Conservation (phyloP, 495 filamentous ascomycete species). For the Neurospora sp. region DNA sequence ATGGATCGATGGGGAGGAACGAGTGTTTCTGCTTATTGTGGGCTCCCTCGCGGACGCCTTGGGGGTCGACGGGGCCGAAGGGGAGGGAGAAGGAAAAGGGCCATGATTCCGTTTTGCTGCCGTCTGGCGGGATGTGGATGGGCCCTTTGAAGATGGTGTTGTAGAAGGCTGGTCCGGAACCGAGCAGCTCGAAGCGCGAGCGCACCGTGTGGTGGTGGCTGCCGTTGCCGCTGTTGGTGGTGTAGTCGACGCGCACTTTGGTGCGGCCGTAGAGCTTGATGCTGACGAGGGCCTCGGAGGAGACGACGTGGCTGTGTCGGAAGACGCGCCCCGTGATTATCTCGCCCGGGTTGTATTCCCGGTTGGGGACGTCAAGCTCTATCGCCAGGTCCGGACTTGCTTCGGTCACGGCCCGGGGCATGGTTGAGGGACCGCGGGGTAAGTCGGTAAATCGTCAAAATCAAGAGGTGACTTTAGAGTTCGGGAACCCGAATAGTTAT, state of each 20-base stretch:
- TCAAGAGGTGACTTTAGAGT: neutral
- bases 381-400: neutral
- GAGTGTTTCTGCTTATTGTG: neutral
- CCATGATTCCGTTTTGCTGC: neutral
- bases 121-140: neutral
- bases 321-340: neutral
- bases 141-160: neutral
- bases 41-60: neutral
- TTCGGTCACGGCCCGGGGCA: neutral
- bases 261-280: neutral
- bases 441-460: neutral
- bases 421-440: neutral
- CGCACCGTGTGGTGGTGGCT: neutral
- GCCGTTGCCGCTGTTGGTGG: neutral
- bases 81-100: neutral
- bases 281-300: neutral
- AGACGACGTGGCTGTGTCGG: neutral
- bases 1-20: neutral
- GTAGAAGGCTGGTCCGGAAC: neutral
- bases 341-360: neutral
- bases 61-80: neutral
- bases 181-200: neutral
- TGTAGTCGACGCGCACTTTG: neutral
- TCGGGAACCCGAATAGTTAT: neutral
- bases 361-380: neutral